Percentiles rank a stretch among this genome's conserved stretches.
Evolutionary conservation across 805 yeast genomes (phyloP).

Genomic region (Torulaspora delbrueckii): DNA sequence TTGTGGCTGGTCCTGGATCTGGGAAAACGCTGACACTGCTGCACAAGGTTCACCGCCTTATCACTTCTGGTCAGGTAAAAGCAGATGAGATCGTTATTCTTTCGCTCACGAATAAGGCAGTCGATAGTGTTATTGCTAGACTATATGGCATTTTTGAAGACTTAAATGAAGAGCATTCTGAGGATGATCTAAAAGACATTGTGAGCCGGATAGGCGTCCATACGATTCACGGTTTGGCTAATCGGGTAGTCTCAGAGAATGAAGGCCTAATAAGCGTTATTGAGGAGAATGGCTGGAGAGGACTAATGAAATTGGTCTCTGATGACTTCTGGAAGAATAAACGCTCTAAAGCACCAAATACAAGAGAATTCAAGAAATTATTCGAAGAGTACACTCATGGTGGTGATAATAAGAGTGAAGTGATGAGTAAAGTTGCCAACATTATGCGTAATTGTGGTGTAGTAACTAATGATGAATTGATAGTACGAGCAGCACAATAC

Average conservation of each 20-base stretch:
- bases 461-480: conserved; percentile 32
- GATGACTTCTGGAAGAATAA: conserved; percentile 17
- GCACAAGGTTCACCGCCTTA: conserved; percentile 46
- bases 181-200: conserved; percentile 10
- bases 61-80: conserved; percentile 34
- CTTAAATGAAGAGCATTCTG: conserved; percentile 20
- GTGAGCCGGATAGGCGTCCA: conserved; percentile 38
- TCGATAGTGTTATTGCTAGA: conserved; percentile 41
- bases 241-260: conserved; percentile 42
- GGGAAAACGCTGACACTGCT: conserved; percentile 64
- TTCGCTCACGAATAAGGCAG: conserved; percentile 67
- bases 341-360: conserved; percentile 8
- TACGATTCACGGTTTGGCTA: conserved; percentile 65
- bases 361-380: conserved; percentile 20
- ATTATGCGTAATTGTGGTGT: conserved; percentile 37
- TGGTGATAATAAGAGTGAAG: conserved; percentile 6
- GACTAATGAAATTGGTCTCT: conserved; percentile 37
- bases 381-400: conserved; percentile 18
- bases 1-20: conserved; percentile 70
- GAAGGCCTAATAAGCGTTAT: conserved; percentile 39
- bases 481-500: conserved; percentile 21
- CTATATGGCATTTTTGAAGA: conserved; percentile 35
- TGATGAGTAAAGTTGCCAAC: conserved; percentile 22
- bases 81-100: conserved; percentile 58
- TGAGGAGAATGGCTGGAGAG: conserved; percentile 53